These are phyloP conservation scores for Agaricales sp. DNA, from an alignment of 1,284 basidiomycete genomes.

Conservation along the genomic window DNA sequence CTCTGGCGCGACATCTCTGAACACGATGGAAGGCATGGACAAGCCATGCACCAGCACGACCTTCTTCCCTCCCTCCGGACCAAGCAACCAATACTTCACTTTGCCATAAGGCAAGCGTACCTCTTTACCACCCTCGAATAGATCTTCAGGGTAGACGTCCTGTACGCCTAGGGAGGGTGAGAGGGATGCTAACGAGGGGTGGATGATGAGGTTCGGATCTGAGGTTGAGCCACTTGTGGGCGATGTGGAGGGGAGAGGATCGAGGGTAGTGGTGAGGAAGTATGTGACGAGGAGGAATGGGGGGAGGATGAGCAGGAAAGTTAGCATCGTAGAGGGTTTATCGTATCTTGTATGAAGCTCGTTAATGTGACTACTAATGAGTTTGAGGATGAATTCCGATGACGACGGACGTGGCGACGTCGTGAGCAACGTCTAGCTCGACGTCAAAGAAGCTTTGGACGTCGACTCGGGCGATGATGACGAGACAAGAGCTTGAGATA, in stretches of 20 bases:
- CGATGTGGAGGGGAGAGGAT: too few relatives aligned
- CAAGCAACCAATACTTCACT: slow-evolving; percentile 64
- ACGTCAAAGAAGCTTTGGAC: neutral
- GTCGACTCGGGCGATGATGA: too few relatives aligned
- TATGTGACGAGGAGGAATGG: slow-evolving; percentile 48
- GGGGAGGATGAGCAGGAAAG: slow-evolving; percentile 43
- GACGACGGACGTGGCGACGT: neutral
- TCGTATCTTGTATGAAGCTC: too few relatives aligned
- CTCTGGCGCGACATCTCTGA: neutral
- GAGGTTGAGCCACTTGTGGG: too few relatives aligned
- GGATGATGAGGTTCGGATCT: slow-evolving; percentile 37
- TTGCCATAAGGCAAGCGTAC: slow-evolving; percentile 50
- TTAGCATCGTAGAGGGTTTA: too few relatives aligned
- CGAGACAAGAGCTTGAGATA: too few relatives aligned
- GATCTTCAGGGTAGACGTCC: slow-evolving; percentile 61
- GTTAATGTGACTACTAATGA: neutral
- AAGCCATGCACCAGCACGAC: slow-evolving; percentile 66
- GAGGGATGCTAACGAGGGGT: slow-evolving; percentile 49
- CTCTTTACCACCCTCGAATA: slow-evolving; percentile 57
- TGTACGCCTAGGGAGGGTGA: slow-evolving; percentile 43
- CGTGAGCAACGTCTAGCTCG: neutral
- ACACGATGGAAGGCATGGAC: slow-evolving; percentile 9
- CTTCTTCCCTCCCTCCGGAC: slow-evolving; percentile 57
- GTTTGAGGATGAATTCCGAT: neutral
- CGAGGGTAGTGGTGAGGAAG: slow-evolving; percentile 53